These are phyloP conservation scores for Paramecium pentaurelia DNA, from an alignment of 73 alveolate genomes.

Conservation along the genomic window DNA sequence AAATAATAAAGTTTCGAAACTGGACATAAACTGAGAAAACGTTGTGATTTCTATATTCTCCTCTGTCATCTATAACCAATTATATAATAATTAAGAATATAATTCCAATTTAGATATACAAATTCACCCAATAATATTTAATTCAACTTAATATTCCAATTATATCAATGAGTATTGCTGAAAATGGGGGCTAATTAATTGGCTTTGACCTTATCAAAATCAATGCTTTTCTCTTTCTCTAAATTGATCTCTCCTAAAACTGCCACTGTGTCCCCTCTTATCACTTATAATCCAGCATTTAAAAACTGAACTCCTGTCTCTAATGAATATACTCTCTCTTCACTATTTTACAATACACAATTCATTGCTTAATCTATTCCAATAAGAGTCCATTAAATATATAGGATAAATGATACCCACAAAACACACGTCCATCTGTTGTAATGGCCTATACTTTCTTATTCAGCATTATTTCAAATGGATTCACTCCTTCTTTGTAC, in stretches of 20 bases:
- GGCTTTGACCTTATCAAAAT: background rate
- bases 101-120: background rate
- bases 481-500: slow-evolving; percentile 15
- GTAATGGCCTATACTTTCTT: background rate
- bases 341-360: background rate
- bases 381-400: background rate
- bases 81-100: background rate
- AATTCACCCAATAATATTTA: background rate
- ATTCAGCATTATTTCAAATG: background rate
- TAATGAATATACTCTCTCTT: background rate
- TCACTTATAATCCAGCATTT: background rate
- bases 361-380: slow-evolving; percentile 5
- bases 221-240: background rate
- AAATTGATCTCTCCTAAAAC: background rate
- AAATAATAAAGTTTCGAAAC: background rate
- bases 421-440: background rate
- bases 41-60: background rate
- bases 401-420: background rate
- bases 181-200: background rate
- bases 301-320: background rate
- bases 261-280: background rate
- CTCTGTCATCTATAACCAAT: background rate
- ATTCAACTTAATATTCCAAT: background rate
- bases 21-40: background rate
- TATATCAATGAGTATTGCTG: background rate